phyloP scores from a whole-genome alignment of 2,329 filamentous ascomycete genomes.

The Coccinonectria pachysandricola region DNA sequence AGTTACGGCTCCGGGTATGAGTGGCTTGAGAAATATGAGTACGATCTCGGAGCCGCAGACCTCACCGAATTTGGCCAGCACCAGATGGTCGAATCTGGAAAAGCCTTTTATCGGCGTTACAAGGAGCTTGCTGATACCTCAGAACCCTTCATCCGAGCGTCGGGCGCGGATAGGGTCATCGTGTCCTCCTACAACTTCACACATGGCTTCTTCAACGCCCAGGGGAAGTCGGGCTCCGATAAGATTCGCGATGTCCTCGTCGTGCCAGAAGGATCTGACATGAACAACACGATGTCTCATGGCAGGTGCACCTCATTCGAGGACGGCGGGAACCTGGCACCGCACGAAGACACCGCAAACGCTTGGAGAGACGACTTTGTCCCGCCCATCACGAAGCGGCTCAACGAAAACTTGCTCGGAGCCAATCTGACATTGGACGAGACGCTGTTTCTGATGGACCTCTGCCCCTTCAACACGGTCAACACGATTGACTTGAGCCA shows the following conservation, averaged over 20 bases:
- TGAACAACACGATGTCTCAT: constrained; percentile 78
- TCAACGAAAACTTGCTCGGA: constrained; percentile 60
- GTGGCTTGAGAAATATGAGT: constrained; percentile 64
- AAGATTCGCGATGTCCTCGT: constrained; percentile 50
- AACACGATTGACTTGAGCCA: constrained; percentile 41
- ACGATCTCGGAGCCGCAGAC: constrained; percentile 59
- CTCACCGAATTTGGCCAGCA: constrained; percentile 57
- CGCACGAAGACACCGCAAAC: constrained; percentile 40
- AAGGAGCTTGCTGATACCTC: constrained; percentile 43
- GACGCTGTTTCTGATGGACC: constrained; percentile 69
- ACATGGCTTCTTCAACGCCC: constrained; percentile 52
- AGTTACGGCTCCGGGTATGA: constrained; percentile 52
- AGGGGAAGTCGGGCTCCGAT: constrained; percentile 28
- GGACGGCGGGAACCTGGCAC: constrained; percentile 37
- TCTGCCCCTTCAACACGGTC: constrained; percentile 81
- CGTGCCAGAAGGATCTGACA: constrained; percentile 53
- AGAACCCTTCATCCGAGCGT: constrained; percentile 62
- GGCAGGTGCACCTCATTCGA: constrained; percentile 63
- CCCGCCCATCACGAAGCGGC: constrained; percentile 53
- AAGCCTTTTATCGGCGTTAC: constrained; percentile 68
- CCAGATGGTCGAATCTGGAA: constrained; percentile 64
- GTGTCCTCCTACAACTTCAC: constrained; percentile 68
- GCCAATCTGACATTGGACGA: constrained; percentile 54
- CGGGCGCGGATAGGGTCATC: constrained; percentile 60
- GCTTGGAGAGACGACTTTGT: constrained; percentile 55